Conservation (phyloP, 2,329 filamentous ascomycete species). For the Teratosphaeria destructans region DNA sequence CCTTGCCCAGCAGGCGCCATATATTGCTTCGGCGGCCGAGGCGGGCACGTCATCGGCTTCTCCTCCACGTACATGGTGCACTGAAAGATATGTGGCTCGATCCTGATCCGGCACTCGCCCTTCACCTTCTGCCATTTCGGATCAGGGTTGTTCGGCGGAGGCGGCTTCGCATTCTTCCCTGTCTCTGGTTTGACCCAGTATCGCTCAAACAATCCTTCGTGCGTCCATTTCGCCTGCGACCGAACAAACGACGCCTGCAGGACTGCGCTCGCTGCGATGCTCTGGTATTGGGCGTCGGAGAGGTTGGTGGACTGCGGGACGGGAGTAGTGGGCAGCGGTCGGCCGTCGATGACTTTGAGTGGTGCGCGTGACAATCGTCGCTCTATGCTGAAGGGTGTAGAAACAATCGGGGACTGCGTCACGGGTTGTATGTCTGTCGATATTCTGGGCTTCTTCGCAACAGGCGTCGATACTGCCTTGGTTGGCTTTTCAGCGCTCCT, state of each 20-base stretch:
- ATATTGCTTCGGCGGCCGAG: slow-evolving; percentile 19
- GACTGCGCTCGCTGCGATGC: slow-evolving; percentile 65
- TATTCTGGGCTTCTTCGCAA: slow-evolving; percentile 16
- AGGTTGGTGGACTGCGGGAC: slow-evolving; percentile 56
- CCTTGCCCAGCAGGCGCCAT: not conserved
- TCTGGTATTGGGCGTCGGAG: slow-evolving; percentile 57
- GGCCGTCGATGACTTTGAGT: slow-evolving; percentile 51
- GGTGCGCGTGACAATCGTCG: slow-evolving; percentile 30
- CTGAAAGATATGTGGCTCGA: slow-evolving; percentile 72
- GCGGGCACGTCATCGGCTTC: slow-evolving; percentile 45
- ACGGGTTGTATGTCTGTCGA: slow-evolving; percentile 3
- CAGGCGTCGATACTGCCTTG: slow-evolving; percentile 9
- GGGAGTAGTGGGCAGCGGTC: slow-evolving; percentile 61
- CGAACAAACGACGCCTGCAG: slow-evolving; percentile 61
- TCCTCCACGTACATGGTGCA: slow-evolving; percentile 64
- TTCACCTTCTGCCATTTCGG: slow-evolving; percentile 40
- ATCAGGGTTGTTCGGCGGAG: slow-evolving; percentile 32
- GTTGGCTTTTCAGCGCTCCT: slow-evolving; percentile 15
- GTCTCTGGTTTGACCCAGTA: slow-evolving; percentile 68
- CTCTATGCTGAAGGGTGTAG: not conserved
- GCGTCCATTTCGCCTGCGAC: slow-evolving; percentile 64
- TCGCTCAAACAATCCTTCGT: slow-evolving; percentile 58
- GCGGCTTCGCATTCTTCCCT: slow-evolving; percentile 50
- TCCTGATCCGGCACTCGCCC: slow-evolving; percentile 61
- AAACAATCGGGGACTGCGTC: not conserved